Conservation (phyloP, 805 yeast genomes). For the Hanseniaspora meyeri region DNA sequence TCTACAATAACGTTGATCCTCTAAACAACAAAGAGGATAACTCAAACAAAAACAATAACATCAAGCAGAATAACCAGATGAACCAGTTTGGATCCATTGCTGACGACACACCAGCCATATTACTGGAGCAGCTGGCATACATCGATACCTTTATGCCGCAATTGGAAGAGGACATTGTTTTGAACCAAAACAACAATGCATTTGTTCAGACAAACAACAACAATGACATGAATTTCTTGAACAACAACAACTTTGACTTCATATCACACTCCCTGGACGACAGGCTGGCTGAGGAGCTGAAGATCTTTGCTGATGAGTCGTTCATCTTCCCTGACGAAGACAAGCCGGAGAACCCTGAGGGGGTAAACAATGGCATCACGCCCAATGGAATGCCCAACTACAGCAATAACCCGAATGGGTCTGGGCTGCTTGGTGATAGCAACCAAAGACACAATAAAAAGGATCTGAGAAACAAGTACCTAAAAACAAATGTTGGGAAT, state of each 20-base stretch:
- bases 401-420: background rate
- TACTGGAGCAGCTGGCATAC: constrained; percentile 66
- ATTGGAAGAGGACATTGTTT: constrained; percentile 31
- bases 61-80: background rate
- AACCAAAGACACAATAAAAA: background rate
- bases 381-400: constrained; percentile 8
- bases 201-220: background rate
- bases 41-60: constrained; percentile 14
- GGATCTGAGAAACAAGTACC: constrained; percentile 7
- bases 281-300: constrained; percentile 49
- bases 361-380: constrained; percentile 13
- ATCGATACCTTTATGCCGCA: constrained; percentile 64
- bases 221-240: background rate
- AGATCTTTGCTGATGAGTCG: constrained; percentile 73
- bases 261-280: constrained; percentile 32
- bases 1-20: too few relatives aligned
- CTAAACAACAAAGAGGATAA: background rate
- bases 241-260: background rate
- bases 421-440: background rate
- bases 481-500: constrained; percentile 4
- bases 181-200: constrained; percentile 8
- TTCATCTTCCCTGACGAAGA: constrained; percentile 76
- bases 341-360: constrained; percentile 30
- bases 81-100: background rate
- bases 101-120: constrained; percentile 30